Evolutionary conservation across 768 basidiomycete species (phyloP).

Genomic region (Amanita subjunquillea): DNA sequence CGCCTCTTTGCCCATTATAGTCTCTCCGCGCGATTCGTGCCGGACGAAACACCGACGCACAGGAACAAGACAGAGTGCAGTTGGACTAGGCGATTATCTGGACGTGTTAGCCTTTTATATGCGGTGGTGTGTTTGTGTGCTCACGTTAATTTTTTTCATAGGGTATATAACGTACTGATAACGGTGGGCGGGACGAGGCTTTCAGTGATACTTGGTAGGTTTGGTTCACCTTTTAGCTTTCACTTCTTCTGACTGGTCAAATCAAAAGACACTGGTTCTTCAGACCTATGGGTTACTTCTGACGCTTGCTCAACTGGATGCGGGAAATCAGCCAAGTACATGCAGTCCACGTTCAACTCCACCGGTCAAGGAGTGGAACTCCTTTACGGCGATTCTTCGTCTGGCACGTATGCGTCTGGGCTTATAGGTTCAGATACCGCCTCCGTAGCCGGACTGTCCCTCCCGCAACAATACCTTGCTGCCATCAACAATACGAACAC

Average conservation of each 20-base stretch:
- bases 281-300: conserved; percentile 68
- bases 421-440: conserved; percentile 50
- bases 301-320: conserved; percentile 41
- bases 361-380: conserved; percentile 36
- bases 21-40: conserved; percentile 8
- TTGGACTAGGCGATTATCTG: conserved; percentile 49
- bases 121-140: not conserved
- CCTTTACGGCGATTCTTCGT: conserved; percentile 61
- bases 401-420: conserved; percentile 60
- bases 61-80: conserved; percentile 22
- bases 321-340: conserved; percentile 31
- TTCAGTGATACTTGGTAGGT: conserved; percentile 51
- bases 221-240: conserved; percentile 4
- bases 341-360: conserved; percentile 37
- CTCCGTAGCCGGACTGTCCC: conserved; percentile 38
- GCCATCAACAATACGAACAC: conserved; percentile 65
- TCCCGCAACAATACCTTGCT: conserved; percentile 48
- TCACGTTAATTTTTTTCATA: not conserved
- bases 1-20: conserved; percentile 29
- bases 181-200: conserved; percentile 40
- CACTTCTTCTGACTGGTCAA: not conserved
- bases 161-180: conserved; percentile 55
- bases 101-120: conserved; percentile 41
- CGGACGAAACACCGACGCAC: conserved; percentile 14
- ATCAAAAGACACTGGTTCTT: conserved; percentile 60